Evolutionary conservation across 75 land plant genomes (phyloP).

Genomic region (Sequoiadendron giganteum): DNA sequence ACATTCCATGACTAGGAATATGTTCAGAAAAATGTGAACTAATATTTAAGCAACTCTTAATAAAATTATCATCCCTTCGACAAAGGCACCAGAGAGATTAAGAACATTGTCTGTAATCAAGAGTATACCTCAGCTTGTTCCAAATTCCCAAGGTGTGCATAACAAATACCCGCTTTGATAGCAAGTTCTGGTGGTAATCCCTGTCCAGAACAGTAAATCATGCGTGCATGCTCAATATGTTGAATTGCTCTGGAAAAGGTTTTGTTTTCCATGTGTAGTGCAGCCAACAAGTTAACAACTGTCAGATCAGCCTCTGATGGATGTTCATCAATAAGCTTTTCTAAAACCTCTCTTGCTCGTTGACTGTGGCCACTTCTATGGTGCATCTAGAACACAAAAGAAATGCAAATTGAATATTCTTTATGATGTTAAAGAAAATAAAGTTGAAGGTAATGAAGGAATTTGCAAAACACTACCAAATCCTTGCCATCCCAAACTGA

Average conservation of each 20-base stretch:
- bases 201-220: constrained; percentile 36
- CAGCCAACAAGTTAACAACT: constrained; percentile 57
- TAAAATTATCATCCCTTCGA: neutral
- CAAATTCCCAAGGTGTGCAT: constrained; percentile 68
- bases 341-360: constrained; percentile 47
- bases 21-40: neutral
- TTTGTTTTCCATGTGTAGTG: constrained; percentile 59
- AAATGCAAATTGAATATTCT: neutral
- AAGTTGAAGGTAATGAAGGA: neutral
- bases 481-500: neutral
- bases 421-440: neutral
- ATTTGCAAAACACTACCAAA: neutral
- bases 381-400: constrained; percentile 51
- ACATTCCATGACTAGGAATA: neutral
- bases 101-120: neutral
- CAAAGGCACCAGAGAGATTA: neutral
- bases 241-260: constrained; percentile 50
- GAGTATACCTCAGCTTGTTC: constrained; percentile 66
- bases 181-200: constrained; percentile 61
- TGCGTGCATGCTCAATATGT: constrained; percentile 51
- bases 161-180: constrained; percentile 76
- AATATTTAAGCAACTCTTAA: neutral
- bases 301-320: constrained; percentile 53
- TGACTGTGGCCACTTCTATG: constrained; percentile 58
- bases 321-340: constrained; percentile 52